A percentile compares a stretch with the other conserved stretches of the same genome.
Conservation (phyloP, 352 stramenopile species). For the Pythium oligandrum region DNA sequence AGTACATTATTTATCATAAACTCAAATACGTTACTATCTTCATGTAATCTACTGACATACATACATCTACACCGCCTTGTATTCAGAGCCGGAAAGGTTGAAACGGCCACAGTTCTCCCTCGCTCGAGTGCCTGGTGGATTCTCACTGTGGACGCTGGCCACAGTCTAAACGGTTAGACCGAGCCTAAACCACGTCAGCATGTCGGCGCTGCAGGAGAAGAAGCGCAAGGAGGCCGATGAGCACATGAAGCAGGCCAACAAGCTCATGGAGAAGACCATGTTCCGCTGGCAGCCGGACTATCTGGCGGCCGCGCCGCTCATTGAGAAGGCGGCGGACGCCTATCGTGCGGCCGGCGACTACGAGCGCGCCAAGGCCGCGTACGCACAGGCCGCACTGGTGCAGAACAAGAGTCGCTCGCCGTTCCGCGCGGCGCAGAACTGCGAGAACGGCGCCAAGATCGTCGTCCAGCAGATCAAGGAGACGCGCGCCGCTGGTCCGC, state of each 20-base stretch:
- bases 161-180: too few species aligned
- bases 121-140: not conserved
- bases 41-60: slow-evolving; percentile 1
- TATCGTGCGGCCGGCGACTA: slow-evolving; percentile 63
- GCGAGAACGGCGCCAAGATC: slow-evolving; percentile 74
- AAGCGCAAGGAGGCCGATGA: slow-evolving; percentile 28
- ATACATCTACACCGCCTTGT: not conserved
- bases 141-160: too few species aligned
- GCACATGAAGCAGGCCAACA: slow-evolving; percentile 23
- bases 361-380: slow-evolving; percentile 54
- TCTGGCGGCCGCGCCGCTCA: slow-evolving; percentile 51
- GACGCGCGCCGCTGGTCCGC: slow-evolving; percentile 25
- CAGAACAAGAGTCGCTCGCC: slow-evolving; percentile 70
- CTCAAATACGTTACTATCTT: slow-evolving; percentile 1
- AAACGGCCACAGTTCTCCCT: not conserved
- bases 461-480: slow-evolving; percentile 64
- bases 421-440: slow-evolving; percentile 70
- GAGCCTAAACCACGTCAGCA: not conserved
- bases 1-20: not conserved
- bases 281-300: slow-evolving; percentile 72
- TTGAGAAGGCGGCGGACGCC: slow-evolving; percentile 71
- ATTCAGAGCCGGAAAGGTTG: too few species aligned
- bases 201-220: slow-evolving; percentile 24
- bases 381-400: slow-evolving; percentile 46
- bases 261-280: slow-evolving; percentile 41